These are phyloP conservation scores for Syzygium malaccense DNA, from an alignment of 441 rosid species.

Conservation along the genomic window DNA sequence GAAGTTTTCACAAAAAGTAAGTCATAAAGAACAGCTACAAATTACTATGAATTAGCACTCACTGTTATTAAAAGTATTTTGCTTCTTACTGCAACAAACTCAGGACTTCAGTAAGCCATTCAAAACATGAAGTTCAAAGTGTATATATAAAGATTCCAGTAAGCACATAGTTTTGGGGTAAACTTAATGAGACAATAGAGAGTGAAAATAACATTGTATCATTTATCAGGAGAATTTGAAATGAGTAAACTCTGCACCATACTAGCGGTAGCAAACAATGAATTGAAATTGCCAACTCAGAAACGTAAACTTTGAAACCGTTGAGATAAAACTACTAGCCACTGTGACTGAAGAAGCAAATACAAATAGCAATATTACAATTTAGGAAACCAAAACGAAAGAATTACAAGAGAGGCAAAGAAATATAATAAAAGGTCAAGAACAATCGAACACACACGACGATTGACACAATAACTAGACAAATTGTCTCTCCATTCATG, in stretches of 20 bases:
- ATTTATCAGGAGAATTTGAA: neutral
- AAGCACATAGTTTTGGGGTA: neutral
- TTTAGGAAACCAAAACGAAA: neutral
- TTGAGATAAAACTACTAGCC: neutral
- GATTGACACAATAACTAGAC: neutral
- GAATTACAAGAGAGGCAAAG: neutral
- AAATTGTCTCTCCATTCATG: neutral
- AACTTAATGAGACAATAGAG: neutral
- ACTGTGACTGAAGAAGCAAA: neutral
- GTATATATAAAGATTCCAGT: neutral
- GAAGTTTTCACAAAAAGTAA: neutral
- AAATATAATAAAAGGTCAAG: neutral
- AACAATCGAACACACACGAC: neutral
- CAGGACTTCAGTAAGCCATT: neutral
- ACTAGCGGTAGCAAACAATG: neutral
- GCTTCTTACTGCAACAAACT: neutral
- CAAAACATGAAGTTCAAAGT: neutral
- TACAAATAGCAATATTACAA: neutral
- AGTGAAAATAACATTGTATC: neutral
- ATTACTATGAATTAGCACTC: neutral
- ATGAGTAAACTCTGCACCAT: neutral
- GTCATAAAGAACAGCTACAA: neutral
- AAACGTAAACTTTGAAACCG: neutral
- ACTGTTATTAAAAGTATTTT: neutral
- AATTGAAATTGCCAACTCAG: neutral